Base-by-base conservation (phyloP, 1,139 yeast species). In the Kodamaea alishanica region DNA sequence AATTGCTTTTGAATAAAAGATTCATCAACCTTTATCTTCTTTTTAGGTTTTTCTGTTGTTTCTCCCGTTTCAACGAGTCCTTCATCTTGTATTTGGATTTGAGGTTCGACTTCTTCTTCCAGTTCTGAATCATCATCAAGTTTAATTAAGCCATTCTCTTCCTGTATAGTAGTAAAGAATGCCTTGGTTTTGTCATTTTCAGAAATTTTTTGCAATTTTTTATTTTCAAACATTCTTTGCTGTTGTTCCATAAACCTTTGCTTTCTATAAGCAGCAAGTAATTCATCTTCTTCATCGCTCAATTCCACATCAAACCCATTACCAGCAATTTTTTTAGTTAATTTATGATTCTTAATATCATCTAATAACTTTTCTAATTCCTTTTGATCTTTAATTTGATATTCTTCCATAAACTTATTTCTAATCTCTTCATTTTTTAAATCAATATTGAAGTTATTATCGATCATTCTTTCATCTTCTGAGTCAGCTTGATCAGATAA, bases 381-480 rank as follows among this genome's bases (percentile, higher is more conserved):
- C 44, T 76, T 75, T 45, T 79, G 75, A 59, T 90, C 97, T 35
- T 77, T 74, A 39, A 75, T 76, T 32, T 81, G 77, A 49, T 84
- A 84, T 38, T 84, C 84, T 45, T 81, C 81, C 53, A 82, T 79
- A 42, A 81, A 74, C 50, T 77, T 73, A 42, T 74, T 67, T 42
- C 84, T 75, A 34, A 87, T 65, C 40, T 78, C 84, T 32, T 72
- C 78, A 43, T 79, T 76, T 48, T 82, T 76, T 38, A 81, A 67
- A 37, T 78, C 77, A 31, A 81, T 66, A 38, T 75, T 75, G 34
- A 81, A 70, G 35, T 74, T 68, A 63, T 87, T 90, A 59, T 89
- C 96, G 41, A 89, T 81, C 81, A 88, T 81, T 43, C 68, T 75
- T 57, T 84, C 95, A 55, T 88, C 84, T 47, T 86, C 95, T 25